A percentile compares a stretch with the other conserved stretches of the same genome.
Conservation (phyloP, 1,284 basidiomycete species). For the Puccinia coronata region DNA sequence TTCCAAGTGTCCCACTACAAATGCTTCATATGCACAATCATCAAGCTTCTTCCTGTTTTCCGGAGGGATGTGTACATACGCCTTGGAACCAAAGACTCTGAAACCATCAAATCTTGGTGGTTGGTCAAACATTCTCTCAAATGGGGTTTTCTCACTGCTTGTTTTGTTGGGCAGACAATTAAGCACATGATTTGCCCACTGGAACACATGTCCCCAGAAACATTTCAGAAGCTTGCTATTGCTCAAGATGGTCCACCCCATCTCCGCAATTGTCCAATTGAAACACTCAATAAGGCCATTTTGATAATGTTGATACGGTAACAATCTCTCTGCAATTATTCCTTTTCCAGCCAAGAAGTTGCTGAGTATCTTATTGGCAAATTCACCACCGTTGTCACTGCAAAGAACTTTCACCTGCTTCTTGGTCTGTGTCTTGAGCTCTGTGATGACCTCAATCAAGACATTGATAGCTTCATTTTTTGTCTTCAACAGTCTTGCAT, state of each 20-base stretch:
- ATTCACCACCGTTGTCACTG: constrained; percentile 2
- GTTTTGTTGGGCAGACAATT: constrained; percentile 15
- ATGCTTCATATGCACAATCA: neutral
- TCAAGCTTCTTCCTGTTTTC: constrained; percentile 13
- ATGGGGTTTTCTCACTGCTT: neutral
- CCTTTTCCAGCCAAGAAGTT: too few species aligned
- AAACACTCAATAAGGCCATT: constrained; percentile 12
- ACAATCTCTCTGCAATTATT: neutral
- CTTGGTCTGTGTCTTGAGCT: neutral
- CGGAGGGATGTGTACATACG: neutral
- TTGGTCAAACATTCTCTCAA: neutral
- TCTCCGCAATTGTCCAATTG: constrained; percentile 13
- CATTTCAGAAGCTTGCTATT: neutral
- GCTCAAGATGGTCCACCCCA: neutral
- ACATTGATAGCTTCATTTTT: too few species aligned
- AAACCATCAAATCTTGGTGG: neutral
- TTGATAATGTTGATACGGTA: constrained; percentile 6
- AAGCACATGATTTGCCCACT: neutral
- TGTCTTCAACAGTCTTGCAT: neutral
- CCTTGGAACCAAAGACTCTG: neutral
- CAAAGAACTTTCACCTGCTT: neutral
- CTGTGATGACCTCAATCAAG: neutral
- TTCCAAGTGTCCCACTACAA: neutral
- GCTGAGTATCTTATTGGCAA: too few species aligned
- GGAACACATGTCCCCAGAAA: constrained; percentile 11